Evolutionary conservation across 2,329 filamentous ascomycete species (phyloP), one percentile per base, ranked within the genome.

Genomic region (Alternaria angustiovoidea): DNA sequence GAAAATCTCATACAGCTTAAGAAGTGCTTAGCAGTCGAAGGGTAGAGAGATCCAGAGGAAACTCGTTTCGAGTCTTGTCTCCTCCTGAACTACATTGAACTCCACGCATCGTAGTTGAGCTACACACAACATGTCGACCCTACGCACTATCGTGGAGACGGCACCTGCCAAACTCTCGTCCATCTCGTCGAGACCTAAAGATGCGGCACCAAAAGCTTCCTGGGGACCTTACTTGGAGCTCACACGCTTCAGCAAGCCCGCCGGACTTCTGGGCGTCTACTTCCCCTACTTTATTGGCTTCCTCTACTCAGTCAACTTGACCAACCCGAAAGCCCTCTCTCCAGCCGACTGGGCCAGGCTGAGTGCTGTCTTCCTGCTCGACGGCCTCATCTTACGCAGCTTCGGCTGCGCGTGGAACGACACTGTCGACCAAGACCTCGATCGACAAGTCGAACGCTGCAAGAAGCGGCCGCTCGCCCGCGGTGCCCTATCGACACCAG

Each of bases 331-430:
- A 47, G 51, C 32, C 30, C 57, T 46, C 30, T 49, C 49, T 22
- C 56, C 52, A n/a, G 54, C 53, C 3, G 56, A 54, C 22, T 63
- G 59, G 57, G 43, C 57, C 16, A 69, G 51, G 30, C 56, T 68
- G 18, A 57, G 52, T 30, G 36, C 42, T 12, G 28, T 86, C 63
- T 78, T 86, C 52, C 80, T 86, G 75, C 80, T 84, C 52, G 81
- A 83, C 26, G 81, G 81, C 20, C 79, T 82, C 5, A 26, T 66
- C 32, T 51, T 55, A 5, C 57, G 56, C 51, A 51, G 48, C 30
- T 54, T 59, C 7, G 64, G 54, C 26, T 87, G 85, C 68, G 80
- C 84, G 0, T 86, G 86, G 76, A 87, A 88, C 68, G 85, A 87
- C 66, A 80, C 82, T 34, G 81, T 84, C 72, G 86, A 88, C 65